These are phyloP conservation scores for Cephalotrichum gorgonifer DNA, from an alignment of 2,329 filamentous ascomycete genomes.

Conservation along the genomic window DNA sequence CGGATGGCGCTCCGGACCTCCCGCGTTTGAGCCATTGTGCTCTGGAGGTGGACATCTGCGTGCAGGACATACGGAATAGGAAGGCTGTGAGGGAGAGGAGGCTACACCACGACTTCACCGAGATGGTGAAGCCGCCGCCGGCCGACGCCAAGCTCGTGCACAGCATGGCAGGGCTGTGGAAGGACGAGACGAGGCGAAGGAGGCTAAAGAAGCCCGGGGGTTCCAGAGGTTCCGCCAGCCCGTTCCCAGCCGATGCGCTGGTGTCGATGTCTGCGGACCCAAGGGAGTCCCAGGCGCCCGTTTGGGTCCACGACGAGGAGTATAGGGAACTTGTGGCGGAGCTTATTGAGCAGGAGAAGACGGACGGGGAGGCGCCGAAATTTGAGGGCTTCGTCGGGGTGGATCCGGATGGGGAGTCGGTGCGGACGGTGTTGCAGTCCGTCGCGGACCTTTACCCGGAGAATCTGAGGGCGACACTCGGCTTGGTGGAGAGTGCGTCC, in stretches of 20 bases:
- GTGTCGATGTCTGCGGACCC: constrained; percentile 83
- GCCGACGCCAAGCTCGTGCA: constrained; percentile 73
- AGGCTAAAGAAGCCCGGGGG: constrained; percentile 59
- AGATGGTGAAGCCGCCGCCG: constrained; percentile 53
- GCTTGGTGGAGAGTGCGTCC: constrained; percentile 16
- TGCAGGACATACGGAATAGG: constrained; percentile 80
- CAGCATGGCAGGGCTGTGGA: constrained; percentile 91
- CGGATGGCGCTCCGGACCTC: constrained; percentile 48
- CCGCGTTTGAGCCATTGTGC: constrained; percentile 79
- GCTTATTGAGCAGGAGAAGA: constrained; percentile 55
- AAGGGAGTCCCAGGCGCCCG: constrained; percentile 59
- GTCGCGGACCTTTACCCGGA: constrained; percentile 78
- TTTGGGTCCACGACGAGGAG: constrained; percentile 90
- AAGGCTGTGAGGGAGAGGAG: constrained; percentile 62
- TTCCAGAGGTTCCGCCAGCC: constrained; percentile 52
- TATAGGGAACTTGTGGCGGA: constrained; percentile 55
- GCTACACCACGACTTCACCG: constrained; percentile 80
- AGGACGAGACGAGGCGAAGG: constrained; percentile 72
- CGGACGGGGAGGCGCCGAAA: constrained; percentile 26
- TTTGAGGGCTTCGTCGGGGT: constrained; percentile 59
- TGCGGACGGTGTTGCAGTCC: constrained; percentile 74
- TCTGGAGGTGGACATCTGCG: constrained; percentile 81
- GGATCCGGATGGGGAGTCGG: constrained; percentile 37
- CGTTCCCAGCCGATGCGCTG: constrained; percentile 71
- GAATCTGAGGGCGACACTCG: constrained; percentile 43